phyloP scores from a whole-genome alignment of 1,284 basidiomycete genomes.

The Apiotrichum gamsii region DNA sequence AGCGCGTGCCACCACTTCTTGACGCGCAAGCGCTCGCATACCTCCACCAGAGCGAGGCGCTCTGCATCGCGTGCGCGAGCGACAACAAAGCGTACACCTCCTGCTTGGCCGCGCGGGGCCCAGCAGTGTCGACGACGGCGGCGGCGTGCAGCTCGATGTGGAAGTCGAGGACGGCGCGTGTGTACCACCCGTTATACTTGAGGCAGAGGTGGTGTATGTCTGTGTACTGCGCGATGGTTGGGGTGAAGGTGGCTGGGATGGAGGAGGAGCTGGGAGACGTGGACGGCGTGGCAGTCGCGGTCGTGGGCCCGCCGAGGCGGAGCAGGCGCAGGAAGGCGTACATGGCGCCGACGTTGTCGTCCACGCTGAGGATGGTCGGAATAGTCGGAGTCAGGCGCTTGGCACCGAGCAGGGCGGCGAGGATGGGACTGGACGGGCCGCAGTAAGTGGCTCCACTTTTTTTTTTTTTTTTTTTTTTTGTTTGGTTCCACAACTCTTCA shows the following conservation, averaged over 20 bases:
- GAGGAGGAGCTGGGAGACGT: background rate
- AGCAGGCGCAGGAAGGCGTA: slow-evolving; percentile 16
- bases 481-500: background rate
- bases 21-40: slow-evolving; percentile 10
- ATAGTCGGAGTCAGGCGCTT: background rate
- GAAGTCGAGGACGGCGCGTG: slow-evolving; percentile 17
- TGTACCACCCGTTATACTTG: slow-evolving; percentile 18
- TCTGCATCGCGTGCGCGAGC: slow-evolving; percentile 12
- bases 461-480: background rate
- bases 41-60: slow-evolving; percentile 9
- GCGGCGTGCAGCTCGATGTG: slow-evolving; percentile 16
- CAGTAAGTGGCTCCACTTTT: background rate
- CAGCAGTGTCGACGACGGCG: slow-evolving; percentile 8
- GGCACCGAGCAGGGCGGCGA: background rate
- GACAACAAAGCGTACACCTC: slow-evolving; percentile 11
- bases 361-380: slow-evolving; percentile 3
- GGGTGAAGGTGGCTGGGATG: slow-evolving; percentile 7
- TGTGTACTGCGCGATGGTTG: slow-evolving; percentile 10
- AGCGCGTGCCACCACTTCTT: slow-evolving; percentile 10
- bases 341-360: slow-evolving; percentile 11
- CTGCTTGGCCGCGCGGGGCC: slow-evolving; percentile 1
- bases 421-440: slow-evolving; percentile 3
- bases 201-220: slow-evolving; percentile 13
- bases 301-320: slow-evolving; percentile 1
- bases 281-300: background rate